Evolutionary conservation across 2,329 filamentous ascomycete species (phyloP).

Genomic region (Verticillium albo-atrum): DNA sequence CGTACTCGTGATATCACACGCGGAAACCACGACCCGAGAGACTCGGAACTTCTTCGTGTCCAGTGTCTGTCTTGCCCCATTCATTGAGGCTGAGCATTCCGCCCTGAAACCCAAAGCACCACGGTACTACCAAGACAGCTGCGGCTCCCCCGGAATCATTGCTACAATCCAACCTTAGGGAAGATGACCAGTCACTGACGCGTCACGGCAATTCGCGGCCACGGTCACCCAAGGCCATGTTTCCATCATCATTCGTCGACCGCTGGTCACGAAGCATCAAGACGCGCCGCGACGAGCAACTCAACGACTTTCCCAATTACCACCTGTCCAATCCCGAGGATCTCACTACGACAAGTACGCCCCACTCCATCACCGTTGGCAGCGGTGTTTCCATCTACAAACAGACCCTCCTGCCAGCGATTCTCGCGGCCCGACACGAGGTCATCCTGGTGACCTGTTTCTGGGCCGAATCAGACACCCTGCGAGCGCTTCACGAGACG

Average conservation of each 20-base stretch:
- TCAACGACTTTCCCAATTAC: slow-evolving; percentile 44
- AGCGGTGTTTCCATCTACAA: slow-evolving; percentile 55
- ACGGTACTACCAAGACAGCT: background rate
- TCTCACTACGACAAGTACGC: slow-evolving; percentile 44
- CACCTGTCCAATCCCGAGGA: slow-evolving; percentile 35
- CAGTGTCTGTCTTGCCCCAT: background rate
- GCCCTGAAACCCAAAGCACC: background rate
- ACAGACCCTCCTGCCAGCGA: slow-evolving; percentile 53
- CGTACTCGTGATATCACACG: background rate
- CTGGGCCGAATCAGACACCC: slow-evolving; percentile 65
- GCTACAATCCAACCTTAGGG: too few species aligned
- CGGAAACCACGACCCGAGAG: background rate
- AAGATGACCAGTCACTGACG: background rate
- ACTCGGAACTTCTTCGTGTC: background rate
- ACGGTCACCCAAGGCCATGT: background rate
- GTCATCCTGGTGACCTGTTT: slow-evolving; percentile 79
- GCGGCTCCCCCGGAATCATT: background rate
- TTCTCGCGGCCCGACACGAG: slow-evolving; percentile 57
- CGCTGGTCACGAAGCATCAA: slow-evolving; percentile 24
- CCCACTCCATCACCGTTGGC: slow-evolving; percentile 47
- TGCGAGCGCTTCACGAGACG: slow-evolving; percentile 51
- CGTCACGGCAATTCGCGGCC: background rate
- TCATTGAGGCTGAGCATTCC: background rate
- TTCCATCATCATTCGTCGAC: slow-evolving; percentile 24
- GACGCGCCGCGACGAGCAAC: slow-evolving; percentile 25